Evolutionary conservation across 73 alveolate species (phyloP).

Genomic region (Symbiodinium pilosum): DNA sequence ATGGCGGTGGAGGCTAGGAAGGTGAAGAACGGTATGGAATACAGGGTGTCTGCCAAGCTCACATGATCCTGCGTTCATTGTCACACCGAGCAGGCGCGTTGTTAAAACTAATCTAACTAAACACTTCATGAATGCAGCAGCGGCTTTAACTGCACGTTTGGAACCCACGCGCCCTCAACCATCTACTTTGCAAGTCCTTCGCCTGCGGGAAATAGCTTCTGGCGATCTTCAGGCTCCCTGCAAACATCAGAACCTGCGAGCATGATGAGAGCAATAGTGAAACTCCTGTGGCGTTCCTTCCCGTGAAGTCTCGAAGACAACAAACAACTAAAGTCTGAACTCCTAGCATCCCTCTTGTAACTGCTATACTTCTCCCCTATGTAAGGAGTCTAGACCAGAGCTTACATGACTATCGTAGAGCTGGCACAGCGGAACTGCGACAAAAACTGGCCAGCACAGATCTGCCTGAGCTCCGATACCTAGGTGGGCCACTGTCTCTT

Average conservation of each 20-base stretch:
- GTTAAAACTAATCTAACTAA: not conserved
- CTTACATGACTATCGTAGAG: too few species aligned
- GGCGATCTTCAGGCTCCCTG: not conserved
- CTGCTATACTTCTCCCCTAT: too few species aligned
- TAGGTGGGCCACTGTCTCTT: too few species aligned
- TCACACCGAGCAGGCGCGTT: not conserved
- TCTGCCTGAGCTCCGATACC: not conserved
- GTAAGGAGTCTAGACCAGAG: too few species aligned
- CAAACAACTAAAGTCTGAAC: not conserved
- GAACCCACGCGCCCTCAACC: not conserved
- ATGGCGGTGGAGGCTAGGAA: not conserved
- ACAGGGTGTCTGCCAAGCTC: not conserved
- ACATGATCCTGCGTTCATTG: not conserved
- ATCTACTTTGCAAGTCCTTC: not conserved
- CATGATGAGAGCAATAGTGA: too few species aligned
- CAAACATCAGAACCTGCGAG: not conserved
- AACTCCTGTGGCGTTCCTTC: not conserved
- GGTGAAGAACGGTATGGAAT: not conserved
- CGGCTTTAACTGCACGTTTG: too few species aligned
- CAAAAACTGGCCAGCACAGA: too few species aligned
- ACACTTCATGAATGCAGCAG: too few species aligned
- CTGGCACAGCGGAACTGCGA: too few species aligned
- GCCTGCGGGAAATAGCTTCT: not conserved
- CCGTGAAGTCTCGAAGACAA: not conserved
- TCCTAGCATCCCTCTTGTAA: not conserved